Evolutionary conservation across 1,284 basidiomycete species (phyloP).

Genomic region (Moesziomyces globuligerus): DNA sequence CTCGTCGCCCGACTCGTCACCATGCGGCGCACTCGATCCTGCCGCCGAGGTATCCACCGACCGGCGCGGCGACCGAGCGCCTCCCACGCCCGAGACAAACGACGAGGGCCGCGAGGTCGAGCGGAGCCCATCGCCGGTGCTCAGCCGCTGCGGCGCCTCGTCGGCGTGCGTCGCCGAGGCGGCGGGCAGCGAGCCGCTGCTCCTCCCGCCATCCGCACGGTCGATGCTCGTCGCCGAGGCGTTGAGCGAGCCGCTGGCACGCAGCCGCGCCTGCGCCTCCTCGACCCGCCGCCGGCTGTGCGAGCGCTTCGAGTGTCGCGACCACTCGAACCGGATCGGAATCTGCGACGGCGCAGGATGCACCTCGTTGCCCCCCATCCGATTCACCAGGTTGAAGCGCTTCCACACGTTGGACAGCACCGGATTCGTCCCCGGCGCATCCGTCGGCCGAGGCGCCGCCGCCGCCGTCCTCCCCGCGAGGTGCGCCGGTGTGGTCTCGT

Average conservation of each 20-base stretch:
- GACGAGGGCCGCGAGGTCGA: slow-evolving; percentile 30
- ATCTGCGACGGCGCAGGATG: slow-evolving; percentile 53
- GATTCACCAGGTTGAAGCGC: slow-evolving; percentile 52
- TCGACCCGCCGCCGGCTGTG: slow-evolving; percentile 11
- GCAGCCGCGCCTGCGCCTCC: slow-evolving; percentile 26
- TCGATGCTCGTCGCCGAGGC: slow-evolving; percentile 36
- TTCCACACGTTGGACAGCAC: slow-evolving; percentile 57
- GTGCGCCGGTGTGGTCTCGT: slow-evolving; percentile 23
- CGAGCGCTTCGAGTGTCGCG: slow-evolving; percentile 36
- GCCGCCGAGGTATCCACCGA: slow-evolving; percentile 43
- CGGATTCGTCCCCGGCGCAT: slow-evolving; percentile 28
- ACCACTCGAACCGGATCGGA: slow-evolving; percentile 62
- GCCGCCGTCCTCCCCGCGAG: slow-evolving; percentile 8
- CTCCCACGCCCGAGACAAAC: slow-evolving; percentile 24
- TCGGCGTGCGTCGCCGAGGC: slow-evolving; percentile 21
- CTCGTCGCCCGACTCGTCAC: slow-evolving; percentile 40
- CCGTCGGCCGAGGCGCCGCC: slow-evolving; percentile 2
- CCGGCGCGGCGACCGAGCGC: slow-evolving; percentile 21
- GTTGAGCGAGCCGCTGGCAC: slow-evolving; percentile 35
- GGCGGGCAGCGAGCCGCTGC: slow-evolving; percentile 13
- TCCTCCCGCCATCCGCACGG: no score
- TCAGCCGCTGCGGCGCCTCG: slow-evolving; percentile 5
- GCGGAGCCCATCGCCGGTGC: slow-evolving; percentile 19
- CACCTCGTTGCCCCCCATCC: slow-evolving; percentile 45
- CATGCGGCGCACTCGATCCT: slow-evolving; percentile 29